Evolutionary conservation across 2,329 filamentous ascomycete species (phyloP), one percentile per base, ranked within the genome.

Genomic region (Arthroderma sp.): DNA sequence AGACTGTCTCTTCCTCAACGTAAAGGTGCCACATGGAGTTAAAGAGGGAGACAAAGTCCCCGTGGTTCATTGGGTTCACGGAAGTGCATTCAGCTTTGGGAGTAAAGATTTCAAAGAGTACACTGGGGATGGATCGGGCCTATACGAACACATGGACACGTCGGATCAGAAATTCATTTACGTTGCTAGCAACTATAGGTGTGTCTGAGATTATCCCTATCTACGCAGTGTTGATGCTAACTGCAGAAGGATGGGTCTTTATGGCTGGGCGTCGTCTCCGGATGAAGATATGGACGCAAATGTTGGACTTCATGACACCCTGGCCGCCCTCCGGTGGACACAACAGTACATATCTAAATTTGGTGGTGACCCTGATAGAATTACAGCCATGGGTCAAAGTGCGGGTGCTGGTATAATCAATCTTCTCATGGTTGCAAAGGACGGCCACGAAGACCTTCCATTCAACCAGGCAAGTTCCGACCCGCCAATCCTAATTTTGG

Each of bases 301-400:
- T 56, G 60, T 86, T 9, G 73, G 66, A 2, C 58, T 76, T 0
- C 61, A 68, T 43, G 74, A 78, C 47, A 75, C 78, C 53, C 64
- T 71, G 8, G 60, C 75, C 11, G 73, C 73, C 27, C 59, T 80
- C 5, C 62, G 77, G 51, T 80, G 76, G 76, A 66, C 78, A 3
- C 67, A 73, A 44, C 55, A 68, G 36, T 61, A 75, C 48, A 75
- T 77, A 44, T 59, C 69, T 51, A 56, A 66, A 7, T 79, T 78
- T 50, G 74, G 75, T 6, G 75, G 75, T 8, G 69, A 77, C 53
- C 58, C 66, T 2, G 56, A 62, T 3, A 61, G 64, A 9, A 66
- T 77, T 33, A 75, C 72, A 0, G 62, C 73, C 5, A 63, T 73
- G 11, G 72, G 72, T 4, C 62, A 73, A 53, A 71, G 66, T 28